These are phyloP conservation scores for Monosporascus cannonballus DNA, from an alignment of 2,329 filamentous ascomycete species.

Conservation along the genomic window DNA sequence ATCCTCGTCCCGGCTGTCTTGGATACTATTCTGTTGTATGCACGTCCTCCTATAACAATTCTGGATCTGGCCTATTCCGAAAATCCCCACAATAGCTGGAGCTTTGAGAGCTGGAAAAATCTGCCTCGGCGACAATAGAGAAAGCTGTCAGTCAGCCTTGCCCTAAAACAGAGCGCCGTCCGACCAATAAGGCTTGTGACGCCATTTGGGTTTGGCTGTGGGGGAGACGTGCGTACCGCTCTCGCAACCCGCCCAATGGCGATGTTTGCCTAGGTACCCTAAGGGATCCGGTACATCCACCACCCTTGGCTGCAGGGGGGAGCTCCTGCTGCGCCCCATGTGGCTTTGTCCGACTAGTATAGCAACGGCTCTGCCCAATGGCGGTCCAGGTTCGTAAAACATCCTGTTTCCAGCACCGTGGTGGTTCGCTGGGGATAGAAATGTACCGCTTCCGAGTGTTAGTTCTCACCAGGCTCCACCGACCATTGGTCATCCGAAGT, in stretches of 20 bases:
- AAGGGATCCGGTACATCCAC: too few relatives aligned
- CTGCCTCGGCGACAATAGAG: background rate
- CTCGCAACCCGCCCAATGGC: background rate
- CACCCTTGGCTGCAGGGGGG: too few relatives aligned
- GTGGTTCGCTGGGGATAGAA: background rate
- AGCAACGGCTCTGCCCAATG: background rate
- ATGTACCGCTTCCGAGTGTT: background rate
- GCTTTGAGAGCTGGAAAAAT: background rate
- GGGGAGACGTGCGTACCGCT: background rate
- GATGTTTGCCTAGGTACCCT: too few relatives aligned
- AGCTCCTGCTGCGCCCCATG: background rate
- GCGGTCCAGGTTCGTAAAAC: too few relatives aligned
- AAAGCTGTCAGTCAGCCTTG: background rate
- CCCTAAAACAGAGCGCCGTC: background rate
- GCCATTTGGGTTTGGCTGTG: background rate
- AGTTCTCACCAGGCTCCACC: background rate
- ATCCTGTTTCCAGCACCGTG: too few relatives aligned
- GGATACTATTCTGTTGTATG: too few relatives aligned
- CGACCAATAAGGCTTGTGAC: background rate
- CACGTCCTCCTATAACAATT: too few relatives aligned
- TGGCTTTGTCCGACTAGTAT: background rate
- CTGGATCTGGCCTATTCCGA: too few relatives aligned
- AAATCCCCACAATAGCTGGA: background rate
- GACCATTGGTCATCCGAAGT: too few relatives aligned
- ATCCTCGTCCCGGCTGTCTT: too few relatives aligned